phyloP scores from a whole-genome alignment of 148 eudicot genomes.

The Cornus florida region DNA sequence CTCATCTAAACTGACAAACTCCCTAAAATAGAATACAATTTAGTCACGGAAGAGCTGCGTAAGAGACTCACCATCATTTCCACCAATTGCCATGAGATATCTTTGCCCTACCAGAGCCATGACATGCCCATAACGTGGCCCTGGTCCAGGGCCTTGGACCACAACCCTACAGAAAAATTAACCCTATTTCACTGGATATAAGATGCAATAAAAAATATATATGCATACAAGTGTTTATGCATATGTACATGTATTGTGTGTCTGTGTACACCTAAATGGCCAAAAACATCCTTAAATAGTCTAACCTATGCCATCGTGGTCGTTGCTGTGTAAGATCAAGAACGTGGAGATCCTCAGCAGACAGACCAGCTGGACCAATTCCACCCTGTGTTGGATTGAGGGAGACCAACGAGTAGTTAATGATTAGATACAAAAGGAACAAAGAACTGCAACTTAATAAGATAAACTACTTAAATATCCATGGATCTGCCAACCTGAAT shows the following conservation, averaged over 20 bases:
- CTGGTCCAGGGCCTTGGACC: conserved; percentile 99
- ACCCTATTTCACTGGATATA: conserved; percentile 17
- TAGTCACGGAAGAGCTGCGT: not conserved
- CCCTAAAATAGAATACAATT: not conserved
- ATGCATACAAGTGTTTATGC: not conserved
- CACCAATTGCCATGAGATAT: conserved; percentile 99
- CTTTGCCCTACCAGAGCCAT: conserved; percentile 99
- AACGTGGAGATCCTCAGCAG: conserved; percentile 98
- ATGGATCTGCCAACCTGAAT: conserved; percentile 64
- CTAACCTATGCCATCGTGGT: conserved; percentile 99
- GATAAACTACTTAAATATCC: not conserved
- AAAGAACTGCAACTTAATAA: not conserved
- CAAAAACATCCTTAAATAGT: conserved; percentile 13
- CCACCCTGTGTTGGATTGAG: conserved; percentile 74
- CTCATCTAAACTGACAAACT: not conserved
- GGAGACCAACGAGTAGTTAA: not conserved
- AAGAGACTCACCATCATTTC: conserved; percentile 82
- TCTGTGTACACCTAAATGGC: not conserved
- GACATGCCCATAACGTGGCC: conserved; percentile 99
- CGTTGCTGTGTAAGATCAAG: conserved; percentile 95
- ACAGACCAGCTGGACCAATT: conserved; percentile 98
- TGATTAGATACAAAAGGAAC: not conserved
- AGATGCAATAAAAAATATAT: not conserved
- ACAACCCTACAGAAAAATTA: conserved; percentile 67
- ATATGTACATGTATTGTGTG: not conserved